phyloP scores from a whole-genome alignment of 23 red algal genomes.

The Agarophyton chilense region DNA sequence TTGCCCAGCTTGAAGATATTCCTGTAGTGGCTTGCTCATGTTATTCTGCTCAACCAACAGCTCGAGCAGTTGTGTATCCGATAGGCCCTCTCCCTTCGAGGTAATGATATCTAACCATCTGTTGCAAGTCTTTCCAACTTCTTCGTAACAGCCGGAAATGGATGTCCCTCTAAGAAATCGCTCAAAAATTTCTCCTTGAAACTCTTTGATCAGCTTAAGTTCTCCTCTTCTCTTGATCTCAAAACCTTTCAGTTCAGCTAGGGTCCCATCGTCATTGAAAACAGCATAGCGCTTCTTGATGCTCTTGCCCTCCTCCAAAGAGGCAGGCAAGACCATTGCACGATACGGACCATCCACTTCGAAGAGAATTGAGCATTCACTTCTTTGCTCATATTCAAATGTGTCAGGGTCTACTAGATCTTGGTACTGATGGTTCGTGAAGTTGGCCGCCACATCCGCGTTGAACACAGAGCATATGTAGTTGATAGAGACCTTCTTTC shows the following conservation, averaged over 20 bases:
- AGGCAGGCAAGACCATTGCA: slow-evolving; percentile 97
- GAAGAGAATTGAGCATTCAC: slow-evolving; percentile 94
- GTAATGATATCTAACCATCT: slow-evolving; percentile 88
- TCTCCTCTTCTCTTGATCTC: slow-evolving; percentile 98
- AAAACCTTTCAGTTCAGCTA: slow-evolving; percentile 98
- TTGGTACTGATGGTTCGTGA: slow-evolving; percentile 99
- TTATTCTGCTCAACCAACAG: slow-evolving; percentile 96
- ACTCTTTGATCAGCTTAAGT: slow-evolving; percentile 98
- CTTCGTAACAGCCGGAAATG: slow-evolving; percentile 71
- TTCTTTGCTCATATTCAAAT: slow-evolving; percentile 66
- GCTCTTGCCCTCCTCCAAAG: slow-evolving; percentile 93
- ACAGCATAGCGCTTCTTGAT: slow-evolving; percentile 99
- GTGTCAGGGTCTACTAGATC: slow-evolving; percentile 64
- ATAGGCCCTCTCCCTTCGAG: slow-evolving; percentile 74
- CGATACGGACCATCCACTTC: slow-evolving; percentile 98
- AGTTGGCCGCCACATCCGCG: slow-evolving; percentile 78
- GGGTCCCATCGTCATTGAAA: slow-evolving; percentile 89
- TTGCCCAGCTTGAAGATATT: slow-evolving; percentile 84
- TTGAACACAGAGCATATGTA: slow-evolving; percentile 97
- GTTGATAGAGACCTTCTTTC: slow-evolving; percentile 52
- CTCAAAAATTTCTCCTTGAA: slow-evolving; percentile 93
- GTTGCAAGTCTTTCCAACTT: slow-evolving; percentile 84
- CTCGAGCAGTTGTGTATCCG: slow-evolving; percentile 81
- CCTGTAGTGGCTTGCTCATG: slow-evolving; percentile 91
- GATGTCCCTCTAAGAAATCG: slow-evolving; percentile 78